Evolutionary conservation across 352 stramenopile species (phyloP), one percentile per base, ranked within the genome.

Genomic region (Globisporangium nagaii): DNA sequence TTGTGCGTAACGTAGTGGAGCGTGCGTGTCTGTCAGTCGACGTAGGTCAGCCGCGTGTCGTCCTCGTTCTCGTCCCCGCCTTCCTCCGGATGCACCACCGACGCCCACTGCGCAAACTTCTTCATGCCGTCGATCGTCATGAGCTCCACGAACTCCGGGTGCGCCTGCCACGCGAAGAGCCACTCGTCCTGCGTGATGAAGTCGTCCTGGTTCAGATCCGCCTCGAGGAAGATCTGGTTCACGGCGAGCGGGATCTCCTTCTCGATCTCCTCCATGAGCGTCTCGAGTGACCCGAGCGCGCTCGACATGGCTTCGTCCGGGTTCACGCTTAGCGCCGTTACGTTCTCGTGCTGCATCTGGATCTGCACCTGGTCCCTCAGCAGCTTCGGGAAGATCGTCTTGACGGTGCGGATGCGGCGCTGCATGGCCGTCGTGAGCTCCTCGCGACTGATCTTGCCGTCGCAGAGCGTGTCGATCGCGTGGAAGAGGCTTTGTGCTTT

Each of bases 41-140:
- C 64, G 39, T 84, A 63, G 2, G 75, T 86, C 55, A 86, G 63
- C 44, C 75, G 59, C 41, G 79, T 89, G 49, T 84, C 64, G 30
- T 78, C 62, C 4, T 63, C 63, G 11, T 73, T 58, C 25, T 57
- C 47, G 22, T 61, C 43, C 22, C 59, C 55, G 15, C 71, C 60
- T 24, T 59, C 61, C 8, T 47, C 65, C 15, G 54, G 59, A 25
- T 69, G 66, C 4, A 88, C 78, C 20, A 88, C 75, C 0, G 78
- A 84, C 11, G 79, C 79, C 79, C 79, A 88, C 49, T 90, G 78
- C 24, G 78, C 75, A 47, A 93, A 79, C 53, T 93, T 93, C 52
- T 87, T 87, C 79, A 93, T 88, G 15, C 79, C 83, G 44, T 93
- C 83, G 46, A 93, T 88, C 1, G 83, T 90, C 70, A 93, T 70